Conservation (phyloP, 768 basidiomycete genomes). For the Lyophyllum atratum region DNA sequence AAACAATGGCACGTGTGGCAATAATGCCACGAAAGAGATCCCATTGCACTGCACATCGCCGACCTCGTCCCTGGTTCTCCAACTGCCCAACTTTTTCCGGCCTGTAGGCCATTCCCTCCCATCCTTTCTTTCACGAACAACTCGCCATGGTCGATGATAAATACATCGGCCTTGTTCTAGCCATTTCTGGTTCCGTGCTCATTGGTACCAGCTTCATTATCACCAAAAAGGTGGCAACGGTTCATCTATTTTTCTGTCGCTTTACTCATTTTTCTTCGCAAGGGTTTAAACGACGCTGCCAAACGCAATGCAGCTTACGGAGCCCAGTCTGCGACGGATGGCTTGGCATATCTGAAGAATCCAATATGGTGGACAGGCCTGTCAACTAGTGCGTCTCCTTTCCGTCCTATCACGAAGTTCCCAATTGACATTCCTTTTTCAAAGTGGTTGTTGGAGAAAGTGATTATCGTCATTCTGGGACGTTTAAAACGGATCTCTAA, state of each 20-base stretch:
- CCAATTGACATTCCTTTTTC: not conserved
- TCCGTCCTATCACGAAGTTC: conserved; percentile 1
- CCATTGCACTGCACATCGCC: not conserved
- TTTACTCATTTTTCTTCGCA: conserved; percentile 3
- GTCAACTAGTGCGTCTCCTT: conserved; percentile 71
- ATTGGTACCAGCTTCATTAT: conserved; percentile 98
- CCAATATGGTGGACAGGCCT: conserved; percentile 99
- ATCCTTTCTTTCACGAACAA: conserved; percentile 3
- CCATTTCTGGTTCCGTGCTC: conserved; percentile 78
- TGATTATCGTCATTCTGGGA: conserved; percentile 30
- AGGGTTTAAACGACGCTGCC: conserved; percentile 92
- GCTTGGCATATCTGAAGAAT: conserved; percentile 83
- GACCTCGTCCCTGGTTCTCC: conserved; percentile 6
- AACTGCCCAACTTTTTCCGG: conserved; percentile 9
- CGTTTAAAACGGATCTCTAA: conserved; percentile 4
- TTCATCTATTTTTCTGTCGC: not conserved
- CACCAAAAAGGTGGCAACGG: conserved; percentile 84
- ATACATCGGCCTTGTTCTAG: conserved; percentile 91
- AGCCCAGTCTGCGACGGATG: conserved; percentile 71
- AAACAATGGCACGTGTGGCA: conserved; percentile 21
- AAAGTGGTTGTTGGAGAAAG: conserved; percentile 93
- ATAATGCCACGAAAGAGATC: conserved; percentile 23
- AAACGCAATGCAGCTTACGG: conserved; percentile 47
- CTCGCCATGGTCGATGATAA: conserved; percentile 82
- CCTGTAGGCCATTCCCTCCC: conserved; percentile 18